phyloP scores from a whole-genome alignment of 192 early-diverging fungal species.

The Backusella westeae region DNA sequence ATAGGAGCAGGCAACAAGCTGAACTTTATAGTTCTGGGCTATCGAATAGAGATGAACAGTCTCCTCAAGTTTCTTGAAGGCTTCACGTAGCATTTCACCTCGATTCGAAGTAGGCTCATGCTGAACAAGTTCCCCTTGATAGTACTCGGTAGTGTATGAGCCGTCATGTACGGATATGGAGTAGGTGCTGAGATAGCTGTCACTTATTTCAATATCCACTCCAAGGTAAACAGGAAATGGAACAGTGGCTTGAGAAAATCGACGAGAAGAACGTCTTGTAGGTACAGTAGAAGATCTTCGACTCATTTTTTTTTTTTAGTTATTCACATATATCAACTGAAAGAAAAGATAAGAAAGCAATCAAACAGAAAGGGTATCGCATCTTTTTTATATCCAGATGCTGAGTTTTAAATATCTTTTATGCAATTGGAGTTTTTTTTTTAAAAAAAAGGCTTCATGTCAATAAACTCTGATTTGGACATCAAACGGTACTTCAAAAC shows the following conservation, averaged over 20 bases:
- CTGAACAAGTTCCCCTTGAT: slow-evolving; percentile 43
- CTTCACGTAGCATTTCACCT: slow-evolving; percentile 29
- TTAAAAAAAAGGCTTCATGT: no score
- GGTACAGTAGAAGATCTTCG: slow-evolving; percentile 9
- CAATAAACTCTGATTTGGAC: neutral
- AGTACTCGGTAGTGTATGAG: slow-evolving; percentile 57
- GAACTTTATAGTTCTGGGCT: slow-evolving; percentile 66
- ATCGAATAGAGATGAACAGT: slow-evolving; percentile 52
- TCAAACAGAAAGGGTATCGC: neutral
- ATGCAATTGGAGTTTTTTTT: neutral
- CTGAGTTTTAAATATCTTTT: neutral
- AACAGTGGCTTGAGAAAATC: slow-evolving; percentile 28
- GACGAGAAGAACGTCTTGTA: neutral
- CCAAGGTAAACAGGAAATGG: slow-evolving; percentile 53
- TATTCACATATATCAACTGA: neutral
- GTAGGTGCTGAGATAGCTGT: slow-evolving; percentile 42
- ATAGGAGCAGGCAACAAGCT: slow-evolving; percentile 61
- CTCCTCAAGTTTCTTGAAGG: slow-evolving; percentile 51
- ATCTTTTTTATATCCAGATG: neutral
- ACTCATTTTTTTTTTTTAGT: neutral
- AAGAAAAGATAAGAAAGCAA: neutral
- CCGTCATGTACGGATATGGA: slow-evolving; percentile 73
- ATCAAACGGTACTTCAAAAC: neutral
- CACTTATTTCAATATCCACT: slow-evolving; percentile 43
- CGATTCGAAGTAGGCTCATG: neutral